Conservation (phyloP, 495 filamentous ascomycete species). For the Aspergillus asperescens region DNA sequence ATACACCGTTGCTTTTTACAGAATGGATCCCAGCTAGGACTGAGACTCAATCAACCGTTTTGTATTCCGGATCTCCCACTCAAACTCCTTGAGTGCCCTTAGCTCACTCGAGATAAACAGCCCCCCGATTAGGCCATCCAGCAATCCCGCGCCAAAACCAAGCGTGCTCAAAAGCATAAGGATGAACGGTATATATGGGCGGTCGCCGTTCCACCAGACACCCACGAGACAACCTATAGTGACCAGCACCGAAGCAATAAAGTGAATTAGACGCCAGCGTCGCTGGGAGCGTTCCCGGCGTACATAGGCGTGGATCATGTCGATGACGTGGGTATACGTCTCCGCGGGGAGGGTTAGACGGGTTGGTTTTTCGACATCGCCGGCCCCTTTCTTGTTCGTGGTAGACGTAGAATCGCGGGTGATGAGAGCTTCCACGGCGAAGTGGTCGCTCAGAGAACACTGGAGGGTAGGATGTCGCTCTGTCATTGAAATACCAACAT, state of each 20-base stretch:
- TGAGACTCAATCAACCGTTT: conserved; percentile 31
- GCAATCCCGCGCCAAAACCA: conserved; percentile 64
- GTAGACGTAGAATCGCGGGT: conserved; percentile 17
- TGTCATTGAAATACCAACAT: conserved; percentile 71
- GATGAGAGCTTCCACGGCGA: conserved; percentile 59
- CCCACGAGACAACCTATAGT: conserved; percentile 67
- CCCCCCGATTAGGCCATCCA: conserved; percentile 81
- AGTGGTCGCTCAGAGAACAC: conserved; percentile 90
- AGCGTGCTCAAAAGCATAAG: conserved; percentile 73
- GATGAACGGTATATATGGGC: conserved; percentile 74
- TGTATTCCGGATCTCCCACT: conserved; percentile 84
- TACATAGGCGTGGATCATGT: conserved; percentile 59
- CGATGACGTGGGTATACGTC: conserved; percentile 69
- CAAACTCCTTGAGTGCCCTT: conserved; percentile 83
- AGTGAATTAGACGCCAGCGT: conserved; percentile 65
- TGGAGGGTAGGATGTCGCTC: conserved; percentile 71
- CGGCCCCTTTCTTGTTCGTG: not conserved
- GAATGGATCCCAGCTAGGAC: conserved; percentile 1
- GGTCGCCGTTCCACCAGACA: conserved; percentile 74
- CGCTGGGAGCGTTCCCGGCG: conserved; percentile 65
- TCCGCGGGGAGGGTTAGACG: conserved; percentile 38
- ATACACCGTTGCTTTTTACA: too few relatives aligned
- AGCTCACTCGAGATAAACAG: conserved; percentile 82
- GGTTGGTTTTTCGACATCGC: conserved; percentile 18
- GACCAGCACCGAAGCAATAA: conserved; percentile 57